Percentiles rank a stretch among this genome's conserved stretches.
Conservation (phyloP, 2,329 filamentous ascomycete species). For the Botrytis hyacinthi region DNA sequence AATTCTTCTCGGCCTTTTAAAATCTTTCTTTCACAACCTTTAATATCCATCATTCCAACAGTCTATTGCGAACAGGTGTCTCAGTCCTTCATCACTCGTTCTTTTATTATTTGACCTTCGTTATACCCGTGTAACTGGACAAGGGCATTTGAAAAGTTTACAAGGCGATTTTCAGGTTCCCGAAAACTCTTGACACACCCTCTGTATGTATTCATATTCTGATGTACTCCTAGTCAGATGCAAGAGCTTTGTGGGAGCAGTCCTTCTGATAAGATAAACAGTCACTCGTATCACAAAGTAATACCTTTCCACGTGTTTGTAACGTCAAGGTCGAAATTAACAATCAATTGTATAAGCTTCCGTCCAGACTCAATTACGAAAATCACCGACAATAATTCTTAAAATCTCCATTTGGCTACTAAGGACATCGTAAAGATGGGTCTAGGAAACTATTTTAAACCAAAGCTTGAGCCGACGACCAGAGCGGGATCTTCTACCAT, state of each 20-base stretch:
- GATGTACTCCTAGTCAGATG: not conserved
- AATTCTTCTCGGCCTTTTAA: not conserved
- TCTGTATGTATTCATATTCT: constrained; percentile 16
- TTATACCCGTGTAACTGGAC: not conserved
- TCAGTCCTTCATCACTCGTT: not conserved
- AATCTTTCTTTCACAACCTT: too few relatives aligned
- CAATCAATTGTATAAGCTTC: not conserved
- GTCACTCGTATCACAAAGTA: not conserved
- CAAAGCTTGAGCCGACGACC: constrained; percentile 41
- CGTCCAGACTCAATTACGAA: not conserved
- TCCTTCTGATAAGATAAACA: not conserved
- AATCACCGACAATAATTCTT: not conserved
- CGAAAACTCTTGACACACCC: not conserved
- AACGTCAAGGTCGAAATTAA: not conserved
- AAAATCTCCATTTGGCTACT: not conserved
- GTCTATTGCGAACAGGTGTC: not conserved
- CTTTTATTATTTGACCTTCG: not conserved
- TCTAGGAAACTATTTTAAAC: constrained; percentile 61
- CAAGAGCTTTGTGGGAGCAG: not conserved
- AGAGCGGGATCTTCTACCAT: constrained; percentile 41
- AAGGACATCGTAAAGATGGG: constrained; percentile 50
- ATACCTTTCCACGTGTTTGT: constrained; percentile 1
- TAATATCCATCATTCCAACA: not conserved
- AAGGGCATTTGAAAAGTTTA: not conserved
- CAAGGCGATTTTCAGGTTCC: not conserved